A percentile compares a stretch with the other conserved stretches of the same genome.
Evolutionary conservation across 345 rosid species (phyloP).

Genomic region (Populus ilicifolia): DNA sequence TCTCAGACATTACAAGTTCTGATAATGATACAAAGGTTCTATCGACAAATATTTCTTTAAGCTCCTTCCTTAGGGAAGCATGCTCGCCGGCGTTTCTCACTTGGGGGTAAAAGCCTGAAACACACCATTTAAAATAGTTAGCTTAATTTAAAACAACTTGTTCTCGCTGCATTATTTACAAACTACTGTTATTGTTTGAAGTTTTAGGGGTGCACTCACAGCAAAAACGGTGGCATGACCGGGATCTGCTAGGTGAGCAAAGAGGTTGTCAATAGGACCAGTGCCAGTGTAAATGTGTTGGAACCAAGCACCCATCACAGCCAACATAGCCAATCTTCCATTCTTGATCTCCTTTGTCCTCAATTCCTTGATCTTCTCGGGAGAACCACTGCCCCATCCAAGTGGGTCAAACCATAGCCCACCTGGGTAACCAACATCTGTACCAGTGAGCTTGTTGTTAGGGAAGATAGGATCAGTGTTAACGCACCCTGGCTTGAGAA

Average conservation of each 20-base stretch:
- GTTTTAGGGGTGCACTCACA: conserved; percentile 36
- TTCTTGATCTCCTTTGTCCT: conserved; percentile 97
- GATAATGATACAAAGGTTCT: conserved; percentile 14
- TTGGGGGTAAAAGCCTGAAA: conserved; percentile 83
- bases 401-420: conserved; percentile 98
- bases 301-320: conserved; percentile 99
- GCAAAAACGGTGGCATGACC: conserved; percentile 93
- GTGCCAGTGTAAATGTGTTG: conserved; percentile 96
- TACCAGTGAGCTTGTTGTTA: conserved; percentile 91
- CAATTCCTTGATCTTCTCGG: conserved; percentile 79
- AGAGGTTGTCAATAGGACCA: conserved; percentile 95
- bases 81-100: conserved; percentile 32
- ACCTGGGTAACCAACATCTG: conserved; percentile 98
- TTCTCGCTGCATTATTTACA: not conserved
- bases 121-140: not conserved
- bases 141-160: not conserved
- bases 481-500: conserved; percentile 88
- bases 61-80: not conserved
- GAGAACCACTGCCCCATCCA: conserved; percentile 86
- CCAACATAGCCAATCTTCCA: conserved; percentile 95
- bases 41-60: conserved; percentile 15
- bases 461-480: conserved; percentile 98
- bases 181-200: not conserved
- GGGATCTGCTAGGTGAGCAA: conserved; percentile 95
- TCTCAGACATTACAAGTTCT: conserved; percentile 26